phyloP scores from a whole-genome alignment of 768 basidiomycete genomes.

The Lentinula sp. region DNA sequence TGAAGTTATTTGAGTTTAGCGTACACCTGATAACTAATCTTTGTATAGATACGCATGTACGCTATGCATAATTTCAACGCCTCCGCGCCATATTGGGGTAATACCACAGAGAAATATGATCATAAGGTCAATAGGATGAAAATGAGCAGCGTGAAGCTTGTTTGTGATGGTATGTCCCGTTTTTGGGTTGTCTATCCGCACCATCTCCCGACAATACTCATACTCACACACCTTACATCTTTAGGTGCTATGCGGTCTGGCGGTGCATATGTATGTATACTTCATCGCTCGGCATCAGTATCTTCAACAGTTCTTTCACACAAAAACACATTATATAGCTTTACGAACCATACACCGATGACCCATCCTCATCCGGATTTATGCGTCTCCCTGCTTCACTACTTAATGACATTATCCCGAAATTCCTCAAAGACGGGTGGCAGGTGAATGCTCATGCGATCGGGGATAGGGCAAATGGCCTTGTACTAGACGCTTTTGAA shows the following conservation, averaged over 20 bases:
- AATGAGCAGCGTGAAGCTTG: constrained; percentile 4
- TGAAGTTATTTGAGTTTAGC: background rate
- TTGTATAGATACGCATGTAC: background rate
- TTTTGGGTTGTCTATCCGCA: background rate
- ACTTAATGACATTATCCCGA: constrained; percentile 56
- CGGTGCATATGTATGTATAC: constrained; percentile 67
- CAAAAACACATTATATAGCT: constrained; percentile 33
- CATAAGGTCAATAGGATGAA: background rate
- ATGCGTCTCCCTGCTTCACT: constrained; percentile 66
- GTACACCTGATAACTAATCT: background rate
- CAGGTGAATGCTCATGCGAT: constrained; percentile 89
- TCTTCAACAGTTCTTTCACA: background rate
- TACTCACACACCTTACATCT: background rate
- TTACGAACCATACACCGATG: constrained; percentile 77
- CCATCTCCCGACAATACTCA: background rate
- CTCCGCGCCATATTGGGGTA: background rate
- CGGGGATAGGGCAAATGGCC: constrained; percentile 81
- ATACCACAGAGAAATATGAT: constrained; percentile 1
- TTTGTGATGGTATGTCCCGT: background rate
- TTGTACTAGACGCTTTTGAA: constrained; percentile 82
- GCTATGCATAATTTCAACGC: constrained; percentile 1
- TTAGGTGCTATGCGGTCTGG: constrained; percentile 82
- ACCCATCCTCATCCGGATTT: constrained; percentile 67
- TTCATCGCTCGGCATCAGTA: too few species aligned
- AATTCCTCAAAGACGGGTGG: constrained; percentile 77